Percentiles rank a stretch among this genome's conserved stretches.
Conservation (phyloP, 305 asterid species). For the Rubia occidens region DNA sequence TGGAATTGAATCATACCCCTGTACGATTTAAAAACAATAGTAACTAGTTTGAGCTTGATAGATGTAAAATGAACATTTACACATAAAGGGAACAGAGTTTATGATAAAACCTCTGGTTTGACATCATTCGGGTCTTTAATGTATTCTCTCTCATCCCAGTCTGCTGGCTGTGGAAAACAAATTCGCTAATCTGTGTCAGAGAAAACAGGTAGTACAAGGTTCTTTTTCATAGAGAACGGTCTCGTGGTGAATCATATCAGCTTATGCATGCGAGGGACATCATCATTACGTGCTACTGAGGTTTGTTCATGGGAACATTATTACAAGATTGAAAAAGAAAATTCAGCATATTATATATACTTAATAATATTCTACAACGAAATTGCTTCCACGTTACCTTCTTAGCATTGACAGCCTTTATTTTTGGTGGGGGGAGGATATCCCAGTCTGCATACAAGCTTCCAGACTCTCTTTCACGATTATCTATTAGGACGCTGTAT, state of each 20-base stretch:
- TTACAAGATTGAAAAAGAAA: neutral
- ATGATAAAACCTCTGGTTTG: conserved; percentile 60
- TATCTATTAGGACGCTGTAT: conserved; percentile 65
- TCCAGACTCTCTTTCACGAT: conserved; percentile 93
- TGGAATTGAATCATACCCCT: conserved; percentile 93
- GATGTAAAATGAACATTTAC: neutral
- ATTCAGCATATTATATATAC: neutral
- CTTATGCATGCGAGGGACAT: neutral
- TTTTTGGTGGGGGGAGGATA: conserved; percentile 83
- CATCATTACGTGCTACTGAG: neutral
- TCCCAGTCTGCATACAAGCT: conserved; percentile 98
- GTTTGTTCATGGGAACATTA: neutral
- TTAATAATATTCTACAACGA: neutral
- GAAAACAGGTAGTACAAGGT: neutral
- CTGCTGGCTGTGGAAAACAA: conserved; percentile 58
- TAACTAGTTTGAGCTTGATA: neutral
- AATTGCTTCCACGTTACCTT: conserved; percentile 39
- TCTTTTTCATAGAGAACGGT: neutral
- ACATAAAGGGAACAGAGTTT: conserved; percentile 4
- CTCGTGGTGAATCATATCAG: neutral
- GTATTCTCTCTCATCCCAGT: conserved; percentile 93
- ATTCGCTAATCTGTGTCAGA: conserved; percentile 1
- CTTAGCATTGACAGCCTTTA: conserved; percentile 66
- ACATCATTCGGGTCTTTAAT: conserved; percentile 64
- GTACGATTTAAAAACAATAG: conserved; percentile 19